Evolutionary conservation across 805 yeast species (phyloP), one percentile per base, ranked within the genome.

Genomic region (Lipomyces chichibuensis): DNA sequence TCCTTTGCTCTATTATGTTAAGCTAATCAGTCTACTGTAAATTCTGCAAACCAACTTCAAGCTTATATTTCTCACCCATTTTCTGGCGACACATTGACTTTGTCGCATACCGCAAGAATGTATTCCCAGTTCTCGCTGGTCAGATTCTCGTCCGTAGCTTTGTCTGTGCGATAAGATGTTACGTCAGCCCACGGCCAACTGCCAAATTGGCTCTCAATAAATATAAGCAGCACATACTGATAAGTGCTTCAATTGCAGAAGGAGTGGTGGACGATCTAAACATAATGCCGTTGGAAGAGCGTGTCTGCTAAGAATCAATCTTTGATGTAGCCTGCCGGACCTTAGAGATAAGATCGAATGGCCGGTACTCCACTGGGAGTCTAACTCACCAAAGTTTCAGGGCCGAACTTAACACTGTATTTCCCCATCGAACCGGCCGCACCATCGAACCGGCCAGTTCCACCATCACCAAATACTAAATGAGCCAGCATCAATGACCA

Each of bases 71-170:
- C 56, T 9, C 60, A 72, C 74, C 84, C 84, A 57, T 83, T 82
- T 69, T 86, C 88, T 2, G 92, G 88, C 69, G 86, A 87, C 35
- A 80, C 82, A 69, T 83, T 84, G 46, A 90, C 89, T 25, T 80
- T 75, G 75, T 90, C 94, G 71, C 92, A 89, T 1, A 85, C 90
- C 60, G 84, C 88, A 23, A 90, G 76, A 46, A 89, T 83, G 63
- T 79, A 80, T 60, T 84, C 85, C 88, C 91, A 90, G 78, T 90
- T 88, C 74, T 90, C 95, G 14, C 84, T 79, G 3, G 87, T 82
- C 46, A 88, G 79, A 17, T 83, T 83, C 43, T 88, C 84, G 69
- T 86, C 88, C 0, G 95, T 90, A 23, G 93, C 91, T 74, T 82
- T 83, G 67, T 27, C 71, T 69, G 49, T 8, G 4, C 49, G 23